Percentiles rank a stretch among this genome's conserved stretches.
phyloP scores from a whole-genome alignment of 2,329 filamentous ascomycete species.

The Magnaporthiopsis rhizophila region DNA sequence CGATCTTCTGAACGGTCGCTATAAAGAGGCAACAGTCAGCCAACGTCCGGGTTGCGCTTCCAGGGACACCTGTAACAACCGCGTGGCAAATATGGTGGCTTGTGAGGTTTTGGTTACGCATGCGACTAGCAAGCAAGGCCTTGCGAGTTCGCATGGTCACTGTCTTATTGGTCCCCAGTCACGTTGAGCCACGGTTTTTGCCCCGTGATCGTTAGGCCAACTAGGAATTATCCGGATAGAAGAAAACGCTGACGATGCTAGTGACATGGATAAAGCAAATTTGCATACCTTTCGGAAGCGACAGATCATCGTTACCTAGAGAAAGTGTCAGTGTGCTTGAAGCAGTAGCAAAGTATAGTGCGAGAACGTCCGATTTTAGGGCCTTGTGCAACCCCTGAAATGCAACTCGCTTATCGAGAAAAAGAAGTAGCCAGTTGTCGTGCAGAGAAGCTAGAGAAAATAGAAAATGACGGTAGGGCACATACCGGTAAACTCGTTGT shows the following conservation, averaged over 20 bases:
- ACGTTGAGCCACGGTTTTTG: background rate
- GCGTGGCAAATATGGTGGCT: background rate
- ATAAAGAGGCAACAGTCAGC: slow-evolving; percentile 3
- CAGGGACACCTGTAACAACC: background rate
- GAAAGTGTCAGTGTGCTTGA: slow-evolving; percentile 22
- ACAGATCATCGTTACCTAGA: slow-evolving; percentile 54
- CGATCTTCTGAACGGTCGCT: slow-evolving; percentile 76
- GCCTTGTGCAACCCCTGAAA: background rate
- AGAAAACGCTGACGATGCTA: background rate
- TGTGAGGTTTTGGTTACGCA: background rate
- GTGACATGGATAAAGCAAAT: background rate
- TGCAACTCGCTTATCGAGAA: background rate
- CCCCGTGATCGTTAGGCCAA: background rate
- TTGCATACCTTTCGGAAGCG: slow-evolving; percentile 52
- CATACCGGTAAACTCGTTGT: slow-evolving; percentile 58
- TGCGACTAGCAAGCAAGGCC: background rate
- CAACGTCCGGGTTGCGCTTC: background rate
- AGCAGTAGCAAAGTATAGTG: background rate
- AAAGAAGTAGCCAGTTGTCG: background rate
- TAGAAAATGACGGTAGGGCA: slow-evolving; percentile 24
- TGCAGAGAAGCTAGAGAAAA: slow-evolving; percentile 25
- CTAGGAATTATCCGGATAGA: background rate
- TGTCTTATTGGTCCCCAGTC: background rate
- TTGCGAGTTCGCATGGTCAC: background rate
- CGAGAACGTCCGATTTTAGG: background rate